Evolutionary conservation across 108 stramenopile genomes (phyloP).

Genomic region (Pseudonitzschia multistriata): DNA sequence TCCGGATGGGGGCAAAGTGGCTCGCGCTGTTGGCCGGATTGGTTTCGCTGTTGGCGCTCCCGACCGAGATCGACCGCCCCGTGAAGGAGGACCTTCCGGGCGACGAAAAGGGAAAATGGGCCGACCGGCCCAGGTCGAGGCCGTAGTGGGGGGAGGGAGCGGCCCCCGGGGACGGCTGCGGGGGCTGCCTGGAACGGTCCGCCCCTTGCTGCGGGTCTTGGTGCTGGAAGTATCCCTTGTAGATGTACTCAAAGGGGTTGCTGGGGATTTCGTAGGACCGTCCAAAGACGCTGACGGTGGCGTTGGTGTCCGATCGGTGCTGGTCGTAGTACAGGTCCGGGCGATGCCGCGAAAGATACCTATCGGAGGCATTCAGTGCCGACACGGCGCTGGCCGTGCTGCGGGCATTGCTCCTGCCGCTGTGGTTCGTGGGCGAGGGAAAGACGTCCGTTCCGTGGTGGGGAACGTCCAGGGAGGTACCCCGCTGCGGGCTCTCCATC

Average conservation of each 20-base stretch:
- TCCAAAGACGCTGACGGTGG: constrained; percentile 19
- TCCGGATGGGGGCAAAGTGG: neutral
- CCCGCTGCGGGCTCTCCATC: neutral
- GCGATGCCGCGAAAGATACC: constrained; percentile 33
- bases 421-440: constrained; percentile 3
- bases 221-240: neutral
- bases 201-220: constrained; percentile 3
- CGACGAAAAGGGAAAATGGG: constrained; percentile 14
- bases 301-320: neutral
- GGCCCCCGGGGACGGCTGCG: neutral
- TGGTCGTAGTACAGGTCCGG: constrained; percentile 25
- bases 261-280: constrained; percentile 25
- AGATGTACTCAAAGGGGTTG: constrained; percentile 35
- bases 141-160: neutral
- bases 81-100: constrained; percentile 5
- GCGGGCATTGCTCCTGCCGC: no score
- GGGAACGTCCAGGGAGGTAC: constrained; percentile 18
- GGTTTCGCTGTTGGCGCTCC: neutral
- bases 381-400: constrained; percentile 21
- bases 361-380: constrained; percentile 22
- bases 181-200: neutral
- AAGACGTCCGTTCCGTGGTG: constrained; percentile 30
- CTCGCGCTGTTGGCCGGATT: neutral
- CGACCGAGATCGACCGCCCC: neutral
- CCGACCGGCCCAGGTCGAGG: constrained; percentile 4